Base-by-base conservation (phyloP, 345 rosid genomes). In the Bretschneidera sinensis region DNA sequence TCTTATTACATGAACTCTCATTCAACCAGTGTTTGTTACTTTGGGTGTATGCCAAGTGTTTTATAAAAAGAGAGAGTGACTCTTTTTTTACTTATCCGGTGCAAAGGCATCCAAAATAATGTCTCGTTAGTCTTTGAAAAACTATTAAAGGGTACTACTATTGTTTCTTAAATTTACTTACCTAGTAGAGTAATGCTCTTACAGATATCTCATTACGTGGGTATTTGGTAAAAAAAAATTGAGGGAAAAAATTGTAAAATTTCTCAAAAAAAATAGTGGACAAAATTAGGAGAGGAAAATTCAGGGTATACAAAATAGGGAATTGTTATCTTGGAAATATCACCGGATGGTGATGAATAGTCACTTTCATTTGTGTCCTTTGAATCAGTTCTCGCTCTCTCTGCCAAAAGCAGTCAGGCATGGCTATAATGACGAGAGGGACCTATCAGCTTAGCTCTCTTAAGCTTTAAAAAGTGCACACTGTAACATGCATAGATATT, bases 381-480 rank as follows among this genome's bases (percentile, higher is more conserved):
- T 71, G 84, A 82, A 80, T 86, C 83, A 71, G 85, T 80, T n/a
- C n/a, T n/a, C n/a, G n/a, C n/a, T 81, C 80, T 63, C 67, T 62
- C 51, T 54, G 2, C 68, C 71, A 74, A 77, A 83, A 72, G 81
- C 79, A 83, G 83, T 75, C 85, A 81, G 82, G 63, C 73, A 83
- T 65, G 69, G 89, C 75, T 76, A 75, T 85, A 70, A 83, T 83
- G 79, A 71, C 67, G 98, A 92, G 82, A 76, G 85, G 71, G 98
- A 92, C 96, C 51, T 76, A 54, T 85, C 95, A 67, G 63, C 57
- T 65, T 71, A 60, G 72, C n/a, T n/a, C n/a, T 73, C 68, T 39
- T 39, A 55, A 51, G 35, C 62, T 66, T 48, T 24, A 51, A 65
- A 60, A 63, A 53, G 65, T n/a, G n/a, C n/a, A 64, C 71, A 39